phyloP scores from a whole-genome alignment of 805 yeast species.

The Blastobotrys parvus region DNA sequence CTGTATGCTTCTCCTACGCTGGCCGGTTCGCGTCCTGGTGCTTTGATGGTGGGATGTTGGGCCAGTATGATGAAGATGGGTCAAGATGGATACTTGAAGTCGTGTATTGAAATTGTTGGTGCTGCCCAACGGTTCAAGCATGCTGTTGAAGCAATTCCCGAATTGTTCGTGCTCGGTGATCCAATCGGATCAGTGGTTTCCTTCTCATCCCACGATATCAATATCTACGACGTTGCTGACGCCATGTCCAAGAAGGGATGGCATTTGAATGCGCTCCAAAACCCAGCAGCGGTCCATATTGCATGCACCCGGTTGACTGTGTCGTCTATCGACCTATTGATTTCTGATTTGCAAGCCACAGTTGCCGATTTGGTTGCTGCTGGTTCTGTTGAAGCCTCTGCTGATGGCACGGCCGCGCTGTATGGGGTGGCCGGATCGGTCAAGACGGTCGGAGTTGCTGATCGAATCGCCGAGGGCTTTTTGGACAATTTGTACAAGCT shows the following conservation, averaged over 20 bases:
- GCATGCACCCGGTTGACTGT: constrained; percentile 75
- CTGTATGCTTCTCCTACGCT: constrained; percentile 92
- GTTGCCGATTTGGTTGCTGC: constrained; percentile 35
- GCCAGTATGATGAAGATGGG: constrained; percentile 83
- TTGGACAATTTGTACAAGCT: constrained; percentile 69
- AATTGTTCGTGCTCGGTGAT: constrained; percentile 69
- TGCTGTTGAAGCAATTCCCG: constrained; percentile 42
- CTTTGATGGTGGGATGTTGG: constrained; percentile 97
- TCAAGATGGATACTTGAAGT: constrained; percentile 64
- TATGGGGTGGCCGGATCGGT: constrained; percentile 96
- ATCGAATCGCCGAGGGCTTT: constrained; percentile 67
- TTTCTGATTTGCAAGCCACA: constrained; percentile 39
- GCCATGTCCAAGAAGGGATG: constrained; percentile 60
- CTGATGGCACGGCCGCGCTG: constrained; percentile 66
- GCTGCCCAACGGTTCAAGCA: constrained; percentile 53
- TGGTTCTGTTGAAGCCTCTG: constrained; percentile 19
- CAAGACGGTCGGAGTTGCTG: constrained; percentile 75
- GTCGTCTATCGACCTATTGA: constrained; percentile 50
- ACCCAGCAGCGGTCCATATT: constrained; percentile 85
- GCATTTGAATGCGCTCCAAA: constrained; percentile 83
- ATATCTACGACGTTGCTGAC: constrained; percentile 77
- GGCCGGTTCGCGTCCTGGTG: constrained; percentile 97
- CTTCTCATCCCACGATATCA: constrained; percentile 53
- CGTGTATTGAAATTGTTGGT: constrained; percentile 57
- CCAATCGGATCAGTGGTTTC: constrained; percentile 79